Conservation (phyloP, 345 rosid genomes). For the Citrus reticulata region DNA sequence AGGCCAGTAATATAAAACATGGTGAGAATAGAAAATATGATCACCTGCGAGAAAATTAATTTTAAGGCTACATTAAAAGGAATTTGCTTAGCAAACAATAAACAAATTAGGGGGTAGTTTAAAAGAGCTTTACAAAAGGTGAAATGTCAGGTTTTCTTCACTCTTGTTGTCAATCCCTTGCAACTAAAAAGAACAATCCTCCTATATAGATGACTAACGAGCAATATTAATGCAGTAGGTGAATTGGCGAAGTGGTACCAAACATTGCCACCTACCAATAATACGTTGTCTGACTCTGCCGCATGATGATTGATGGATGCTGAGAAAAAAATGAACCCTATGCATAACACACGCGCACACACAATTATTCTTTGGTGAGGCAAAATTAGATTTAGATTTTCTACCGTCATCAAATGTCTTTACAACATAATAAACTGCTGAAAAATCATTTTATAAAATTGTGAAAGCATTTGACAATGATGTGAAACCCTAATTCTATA, state of each 20-base stretch:
- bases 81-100: conserved; percentile 22
- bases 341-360: too few species aligned
- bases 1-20: background rate
- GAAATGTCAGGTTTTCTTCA: conserved; percentile 21
- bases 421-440: too few species aligned
- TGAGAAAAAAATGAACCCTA: background rate
- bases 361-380: too few species aligned
- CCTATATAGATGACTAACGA: background rate
- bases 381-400: too few species aligned
- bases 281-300: background rate
- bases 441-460: too few species aligned
- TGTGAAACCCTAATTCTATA: too few species aligned
- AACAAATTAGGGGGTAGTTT: conserved; percentile 3
- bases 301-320: background rate
- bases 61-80: background rate
- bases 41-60: background rate
- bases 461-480: too few species aligned
- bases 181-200: conserved; percentile 3
- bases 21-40: background rate
- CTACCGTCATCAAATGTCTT: too few species aligned
- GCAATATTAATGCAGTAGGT: background rate
- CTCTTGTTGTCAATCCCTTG: conserved; percentile 13
- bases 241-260: conserved; percentile 5
- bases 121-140: conserved; percentile 19
- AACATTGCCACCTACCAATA: background rate